Evolutionary conservation across 768 basidiomycete genomes (phyloP), one percentile per base, ranked within the genome.

Genomic region (Crucibulum laeve): DNA sequence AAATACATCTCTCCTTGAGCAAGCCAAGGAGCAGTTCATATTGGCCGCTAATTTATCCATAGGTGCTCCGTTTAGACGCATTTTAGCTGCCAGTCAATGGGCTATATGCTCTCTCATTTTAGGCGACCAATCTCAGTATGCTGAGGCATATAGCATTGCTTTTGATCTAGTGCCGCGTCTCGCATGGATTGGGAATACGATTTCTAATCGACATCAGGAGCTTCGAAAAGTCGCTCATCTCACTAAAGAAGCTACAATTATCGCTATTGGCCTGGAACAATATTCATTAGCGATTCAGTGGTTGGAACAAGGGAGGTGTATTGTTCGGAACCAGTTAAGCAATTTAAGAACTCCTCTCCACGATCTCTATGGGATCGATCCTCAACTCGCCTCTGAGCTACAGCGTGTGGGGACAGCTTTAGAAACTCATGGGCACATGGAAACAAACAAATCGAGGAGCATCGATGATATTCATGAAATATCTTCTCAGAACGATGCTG

Each of bases 301-400:
- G 55, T 40, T 56, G 17, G 55, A 56, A 40, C 46, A 52, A 25
- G 53, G 55, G 8, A 40, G 55, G 6, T 48, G 48, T 24, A 43
- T 56, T 23, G 48, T 56, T 30, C 54, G 55, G 55, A 37, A 44
- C 10, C 53, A 56, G 25, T n/a, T 47, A 8, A 33, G 50, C 5
- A 23, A 43, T 6, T 38, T 56, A 3, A 47, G 48, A 23, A 52
- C 50, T 7, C 53, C 55, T 17, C 4, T 56, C 10, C 50, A 54
- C 18, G 28, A 40, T 6, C 46, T 56, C 1, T 32, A 18, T 10
- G 35, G 10, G 2, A 18, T n/a, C 14, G 10, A 37, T 37, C 14
- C 13, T n/a, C 14, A 37, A 21, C 18, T 37, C 14, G 35, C 35
- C 14, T 10, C 14, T 14, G 35, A 37, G 18, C 19, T 37, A 15